These are phyloP conservation scores for Metschnikowia kofuensis DNA, from an alignment of 805 yeast species.

Conservation along the genomic window DNA sequence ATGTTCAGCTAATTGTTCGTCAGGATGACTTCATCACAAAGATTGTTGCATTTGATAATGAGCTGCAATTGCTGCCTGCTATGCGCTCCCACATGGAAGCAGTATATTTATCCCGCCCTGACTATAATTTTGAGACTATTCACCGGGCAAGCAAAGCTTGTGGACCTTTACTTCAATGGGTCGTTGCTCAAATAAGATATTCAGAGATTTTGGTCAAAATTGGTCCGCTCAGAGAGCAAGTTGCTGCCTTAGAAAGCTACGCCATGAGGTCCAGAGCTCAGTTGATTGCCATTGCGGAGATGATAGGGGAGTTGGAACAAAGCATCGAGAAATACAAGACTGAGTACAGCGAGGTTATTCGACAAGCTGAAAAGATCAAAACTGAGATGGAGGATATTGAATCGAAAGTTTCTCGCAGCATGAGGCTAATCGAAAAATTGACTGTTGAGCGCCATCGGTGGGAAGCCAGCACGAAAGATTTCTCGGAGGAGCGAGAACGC, in stretches of 20 bases:
- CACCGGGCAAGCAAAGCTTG: slow-evolving; percentile 92
- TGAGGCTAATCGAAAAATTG: slow-evolving; percentile 58
- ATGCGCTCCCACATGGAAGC: slow-evolving; percentile 56
- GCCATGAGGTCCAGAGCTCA: slow-evolving; percentile 64
- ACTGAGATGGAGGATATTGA: slow-evolving; percentile 64
- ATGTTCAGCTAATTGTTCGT: slow-evolving; percentile 76
- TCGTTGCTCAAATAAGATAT: slow-evolving; percentile 81
- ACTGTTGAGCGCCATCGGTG: slow-evolving; percentile 71
- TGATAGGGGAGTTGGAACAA: slow-evolving; percentile 70
- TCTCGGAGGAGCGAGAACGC: slow-evolving; percentile 41
- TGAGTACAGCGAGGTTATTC: slow-evolving; percentile 67
- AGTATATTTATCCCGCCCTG: slow-evolving; percentile 58
- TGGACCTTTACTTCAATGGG: slow-evolving; percentile 90
- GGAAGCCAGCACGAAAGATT: slow-evolving; percentile 56
- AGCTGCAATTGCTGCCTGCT: slow-evolving; percentile 50
- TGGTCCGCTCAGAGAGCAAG: slow-evolving; percentile 72
- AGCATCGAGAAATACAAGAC: slow-evolving; percentile 67
- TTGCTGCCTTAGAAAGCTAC: slow-evolving; percentile 53
- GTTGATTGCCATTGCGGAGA: slow-evolving; percentile 70
- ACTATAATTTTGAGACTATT: slow-evolving; percentile 69
- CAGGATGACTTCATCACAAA: slow-evolving; percentile 83
- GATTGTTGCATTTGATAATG: slow-evolving; percentile 73
- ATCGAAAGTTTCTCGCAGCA: slow-evolving; percentile 58
- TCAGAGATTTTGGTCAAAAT: slow-evolving; percentile 66
- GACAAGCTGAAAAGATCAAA: slow-evolving; percentile 76